Evolutionary conservation across 1,284 basidiomycete genomes (phyloP).

Genomic region (Cryptococcus hybrid): DNA sequence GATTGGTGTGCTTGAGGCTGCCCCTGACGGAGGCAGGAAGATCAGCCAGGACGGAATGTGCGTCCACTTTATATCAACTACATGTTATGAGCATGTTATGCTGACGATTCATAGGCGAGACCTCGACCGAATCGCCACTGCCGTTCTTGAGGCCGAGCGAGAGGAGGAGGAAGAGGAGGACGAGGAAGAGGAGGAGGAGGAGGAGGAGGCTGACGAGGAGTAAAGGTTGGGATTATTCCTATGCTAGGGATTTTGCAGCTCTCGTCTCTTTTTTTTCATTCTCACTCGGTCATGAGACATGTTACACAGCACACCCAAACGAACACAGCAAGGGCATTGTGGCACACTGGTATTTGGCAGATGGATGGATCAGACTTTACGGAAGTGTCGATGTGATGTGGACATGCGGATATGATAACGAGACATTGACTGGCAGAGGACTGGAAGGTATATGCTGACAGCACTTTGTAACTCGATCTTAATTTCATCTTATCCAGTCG

Average conservation of each 20-base stretch:
- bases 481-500: too few species aligned
- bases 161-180: slow-evolving; percentile 85
- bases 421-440: too few species aligned
- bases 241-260: background rate
- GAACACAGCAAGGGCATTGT: too few species aligned
- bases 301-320: too few species aligned
- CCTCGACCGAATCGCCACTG: slow-evolving; percentile 97
- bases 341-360: too few species aligned
- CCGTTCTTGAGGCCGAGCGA: slow-evolving; percentile 83
- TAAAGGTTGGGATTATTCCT: slow-evolving; percentile 27
- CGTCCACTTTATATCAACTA: slow-evolving; percentile 14
- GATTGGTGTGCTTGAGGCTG: slow-evolving; percentile 95
- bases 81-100: background rate
- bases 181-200: slow-evolving; percentile 78
- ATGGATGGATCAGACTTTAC: too few species aligned
- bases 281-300: slow-evolving; percentile 2
- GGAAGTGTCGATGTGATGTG: too few species aligned
- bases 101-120: slow-evolving; percentile 62
- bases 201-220: slow-evolving; percentile 53
- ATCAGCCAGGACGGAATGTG: slow-evolving; percentile 93
- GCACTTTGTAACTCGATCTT: too few species aligned
- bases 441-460: too few species aligned
- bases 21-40: slow-evolving; percentile 89
- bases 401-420: too few species aligned
- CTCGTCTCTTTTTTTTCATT: background rate